These are phyloP conservation scores for Leccinum griseonigrum DNA, from an alignment of 1,284 basidiomycete genomes.

Conservation along the genomic window DNA sequence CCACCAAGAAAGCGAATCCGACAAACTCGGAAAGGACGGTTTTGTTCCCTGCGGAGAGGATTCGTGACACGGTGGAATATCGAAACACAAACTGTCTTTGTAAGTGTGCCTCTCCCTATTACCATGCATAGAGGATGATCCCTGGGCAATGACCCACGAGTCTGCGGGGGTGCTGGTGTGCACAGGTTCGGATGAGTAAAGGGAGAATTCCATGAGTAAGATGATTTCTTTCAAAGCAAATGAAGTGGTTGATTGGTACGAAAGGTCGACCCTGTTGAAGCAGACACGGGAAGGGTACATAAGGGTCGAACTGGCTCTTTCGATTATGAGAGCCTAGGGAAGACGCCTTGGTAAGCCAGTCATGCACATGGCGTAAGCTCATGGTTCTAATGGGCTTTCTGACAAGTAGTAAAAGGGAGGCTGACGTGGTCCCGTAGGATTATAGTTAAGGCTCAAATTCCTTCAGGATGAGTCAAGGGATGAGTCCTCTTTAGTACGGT, in stretches of 20 bases:
- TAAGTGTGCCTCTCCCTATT: conserved; percentile 6
- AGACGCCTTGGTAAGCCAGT: neutral
- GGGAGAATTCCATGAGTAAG: neutral
- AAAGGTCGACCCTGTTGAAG: neutral
- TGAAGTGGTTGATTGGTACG: neutral
- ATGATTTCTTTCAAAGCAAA: neutral
- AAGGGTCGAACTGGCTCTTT: neutral
- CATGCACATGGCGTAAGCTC: neutral
- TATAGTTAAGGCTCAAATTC: neutral
- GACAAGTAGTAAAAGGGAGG: neutral
- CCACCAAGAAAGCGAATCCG: conserved; percentile 6
- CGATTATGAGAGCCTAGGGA: neutral
- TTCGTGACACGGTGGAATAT: conserved; percentile 29
- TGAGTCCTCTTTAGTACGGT: neutral
- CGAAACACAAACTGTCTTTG: conserved; percentile 13
- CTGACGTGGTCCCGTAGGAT: neutral
- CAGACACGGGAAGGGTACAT: neutral
- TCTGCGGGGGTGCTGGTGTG: neutral
- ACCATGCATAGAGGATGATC: neutral
- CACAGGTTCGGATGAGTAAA: neutral
- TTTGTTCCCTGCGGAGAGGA: conserved; percentile 30
- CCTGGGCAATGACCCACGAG: neutral
- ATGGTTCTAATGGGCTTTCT: neutral
- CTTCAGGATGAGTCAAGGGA: too few relatives aligned
- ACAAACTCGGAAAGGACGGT: conserved; percentile 12